These are phyloP conservation scores for Saturnispora bothae DNA, from an alignment of 805 yeast species.

Conservation along the genomic window DNA sequence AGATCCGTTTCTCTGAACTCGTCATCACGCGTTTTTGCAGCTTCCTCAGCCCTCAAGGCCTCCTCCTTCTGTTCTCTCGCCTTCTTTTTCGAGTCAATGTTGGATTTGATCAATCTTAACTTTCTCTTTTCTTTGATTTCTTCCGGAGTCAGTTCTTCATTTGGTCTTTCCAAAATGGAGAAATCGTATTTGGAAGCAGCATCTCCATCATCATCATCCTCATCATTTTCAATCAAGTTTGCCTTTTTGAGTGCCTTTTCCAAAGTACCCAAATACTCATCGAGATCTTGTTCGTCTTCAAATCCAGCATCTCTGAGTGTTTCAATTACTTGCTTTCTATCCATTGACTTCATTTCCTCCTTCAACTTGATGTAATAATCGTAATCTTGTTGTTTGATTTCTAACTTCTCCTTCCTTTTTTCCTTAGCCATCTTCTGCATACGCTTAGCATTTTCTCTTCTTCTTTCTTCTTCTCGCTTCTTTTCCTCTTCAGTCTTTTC, in stretches of 20 bases:
- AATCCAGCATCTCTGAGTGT: slow-evolving; percentile 65
- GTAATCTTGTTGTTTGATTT: slow-evolving; percentile 71
- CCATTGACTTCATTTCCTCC: slow-evolving; percentile 38
- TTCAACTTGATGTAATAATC: slow-evolving; percentile 56
- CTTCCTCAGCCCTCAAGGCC: slow-evolving; percentile 50
- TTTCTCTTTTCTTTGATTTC: slow-evolving; percentile 78
- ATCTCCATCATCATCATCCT: slow-evolving; percentile 36
- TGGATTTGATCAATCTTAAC: slow-evolving; percentile 75
- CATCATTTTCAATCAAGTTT: slow-evolving; percentile 23
- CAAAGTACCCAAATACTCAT: slow-evolving; percentile 50
- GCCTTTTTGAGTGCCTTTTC: slow-evolving; percentile 65
- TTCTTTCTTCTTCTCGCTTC: slow-evolving; percentile 61
- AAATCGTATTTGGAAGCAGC: slow-evolving; percentile 43
- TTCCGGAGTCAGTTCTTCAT: slow-evolving; percentile 69
- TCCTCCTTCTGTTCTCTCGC: slow-evolving; percentile 69
- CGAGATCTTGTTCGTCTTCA: slow-evolving; percentile 61
- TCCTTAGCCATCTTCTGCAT: slow-evolving; percentile 90
- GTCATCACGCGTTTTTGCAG: slow-evolving; percentile 52
- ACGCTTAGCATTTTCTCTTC: slow-evolving; percentile 77
- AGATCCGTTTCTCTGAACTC: slow-evolving; percentile 71
- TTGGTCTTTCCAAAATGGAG: slow-evolving; percentile 75
- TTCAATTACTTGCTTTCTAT: slow-evolving; percentile 43
- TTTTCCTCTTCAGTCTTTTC: slow-evolving; percentile 81
- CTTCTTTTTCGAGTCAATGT: slow-evolving; percentile 77
- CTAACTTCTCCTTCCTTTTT: slow-evolving; percentile 66